These are phyloP conservation scores for Termitomyces sp. DNA, from an alignment of 768 basidiomycete species.

Conservation along the genomic window DNA sequence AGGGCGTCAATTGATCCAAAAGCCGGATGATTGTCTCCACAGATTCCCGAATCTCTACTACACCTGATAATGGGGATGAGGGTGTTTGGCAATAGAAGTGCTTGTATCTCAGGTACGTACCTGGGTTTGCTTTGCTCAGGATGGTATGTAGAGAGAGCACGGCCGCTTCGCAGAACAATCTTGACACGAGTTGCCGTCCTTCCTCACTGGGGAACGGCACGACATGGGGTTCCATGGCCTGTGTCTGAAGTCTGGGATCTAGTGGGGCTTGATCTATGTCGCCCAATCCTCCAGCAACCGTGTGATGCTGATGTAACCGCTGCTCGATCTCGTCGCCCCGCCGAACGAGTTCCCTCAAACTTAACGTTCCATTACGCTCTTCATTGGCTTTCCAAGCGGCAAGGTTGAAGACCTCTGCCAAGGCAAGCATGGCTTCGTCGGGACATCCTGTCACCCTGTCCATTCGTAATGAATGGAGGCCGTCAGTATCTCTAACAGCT, in stretches of 20 bases:
- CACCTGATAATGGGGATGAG: constrained; percentile 37
- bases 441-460: constrained; percentile 72
- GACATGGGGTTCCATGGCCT: constrained; percentile 24
- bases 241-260: constrained; percentile 35
- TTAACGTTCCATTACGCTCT: constrained; percentile 58
- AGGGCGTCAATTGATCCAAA: constrained; percentile 48
- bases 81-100: not conserved
- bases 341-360: constrained; percentile 67
- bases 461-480: constrained; percentile 49
- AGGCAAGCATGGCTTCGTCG: constrained; percentile 69
- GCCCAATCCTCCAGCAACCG: constrained; percentile 24
- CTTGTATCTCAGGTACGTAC: constrained; percentile 32
- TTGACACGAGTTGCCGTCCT: constrained; percentile 40
- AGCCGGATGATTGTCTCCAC: constrained; percentile 50
- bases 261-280: constrained; percentile 29
- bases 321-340: constrained; percentile 71
- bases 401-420: constrained; percentile 69
- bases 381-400: constrained; percentile 72
- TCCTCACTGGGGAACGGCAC: constrained; percentile 36
- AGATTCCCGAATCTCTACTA: constrained; percentile 61
- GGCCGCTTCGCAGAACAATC: constrained; percentile 62
- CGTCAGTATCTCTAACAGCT: constrained; percentile 26
- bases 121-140: constrained; percentile 62
- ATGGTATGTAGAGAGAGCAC: constrained; percentile 67
- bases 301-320: constrained; percentile 44